phyloP scores from a whole-genome alignment of 371 early-diverging fungal genomes.

The Mortierella sp. region DNA sequence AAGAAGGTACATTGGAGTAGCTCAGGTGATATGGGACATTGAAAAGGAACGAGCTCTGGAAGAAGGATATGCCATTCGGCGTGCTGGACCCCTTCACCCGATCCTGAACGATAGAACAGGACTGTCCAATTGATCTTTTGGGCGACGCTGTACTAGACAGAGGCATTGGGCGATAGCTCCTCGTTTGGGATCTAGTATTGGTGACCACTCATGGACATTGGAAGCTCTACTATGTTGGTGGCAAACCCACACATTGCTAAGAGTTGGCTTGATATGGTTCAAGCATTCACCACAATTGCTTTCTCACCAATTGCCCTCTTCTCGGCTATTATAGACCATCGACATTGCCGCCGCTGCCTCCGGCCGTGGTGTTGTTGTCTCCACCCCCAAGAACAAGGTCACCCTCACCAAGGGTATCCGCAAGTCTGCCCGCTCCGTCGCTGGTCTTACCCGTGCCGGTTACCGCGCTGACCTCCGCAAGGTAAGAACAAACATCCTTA shows the following conservation, averaged over 20 bases:
- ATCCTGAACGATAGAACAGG: not conserved
- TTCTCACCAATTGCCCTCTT: not conserved
- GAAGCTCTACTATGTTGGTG: not conserved
- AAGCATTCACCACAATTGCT: not conserved
- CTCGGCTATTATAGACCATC: slow-evolving; percentile 66
- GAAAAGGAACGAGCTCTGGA: not conserved
- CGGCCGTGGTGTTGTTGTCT: slow-evolving; percentile 74
- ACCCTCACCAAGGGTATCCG: slow-evolving; percentile 78
- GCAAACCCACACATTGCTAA: not conserved
- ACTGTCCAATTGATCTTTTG: not conserved
- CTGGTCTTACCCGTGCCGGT: slow-evolving; percentile 71
- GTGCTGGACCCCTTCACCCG: not conserved
- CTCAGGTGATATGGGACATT: not conserved
- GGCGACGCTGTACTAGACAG: not conserved
- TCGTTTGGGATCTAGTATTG: no score
- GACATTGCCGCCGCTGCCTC: slow-evolving; percentile 70
- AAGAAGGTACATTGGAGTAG: slow-evolving; percentile 67
- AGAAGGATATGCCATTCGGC: not conserved
- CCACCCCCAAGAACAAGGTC: slow-evolving; percentile 74
- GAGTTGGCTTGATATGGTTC: not conserved
- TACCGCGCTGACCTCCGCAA: slow-evolving; percentile 88
- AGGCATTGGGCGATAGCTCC: not conserved
- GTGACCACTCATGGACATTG: not conserved
- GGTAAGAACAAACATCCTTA: slow-evolving; percentile 60
- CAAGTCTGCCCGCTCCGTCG: slow-evolving; percentile 79